phyloP scores from a whole-genome alignment of 2,329 filamentous ascomycete species.

The Paracoccidioides lutzii region DNA sequence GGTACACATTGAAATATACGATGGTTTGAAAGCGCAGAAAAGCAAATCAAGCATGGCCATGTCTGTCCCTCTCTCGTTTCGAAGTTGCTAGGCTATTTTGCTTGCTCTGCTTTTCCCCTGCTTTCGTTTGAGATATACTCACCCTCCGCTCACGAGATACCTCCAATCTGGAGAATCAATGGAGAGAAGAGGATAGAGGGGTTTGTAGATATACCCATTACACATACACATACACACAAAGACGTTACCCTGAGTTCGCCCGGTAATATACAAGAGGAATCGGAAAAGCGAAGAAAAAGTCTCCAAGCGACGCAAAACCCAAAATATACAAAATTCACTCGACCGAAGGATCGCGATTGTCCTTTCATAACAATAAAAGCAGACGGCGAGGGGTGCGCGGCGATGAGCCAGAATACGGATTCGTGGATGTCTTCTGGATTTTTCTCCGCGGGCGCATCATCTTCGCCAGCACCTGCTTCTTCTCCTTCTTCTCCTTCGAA shows the following conservation, averaged over 20 bases:
- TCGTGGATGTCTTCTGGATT: slow-evolving; percentile 41
- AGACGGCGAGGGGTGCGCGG: slow-evolving; percentile 19
- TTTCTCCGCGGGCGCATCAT: slow-evolving; percentile 28
- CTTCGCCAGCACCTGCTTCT: not conserved
- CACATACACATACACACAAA: not conserved
- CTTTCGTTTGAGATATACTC: not conserved
- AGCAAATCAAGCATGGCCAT: not conserved
- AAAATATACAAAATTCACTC: no score
- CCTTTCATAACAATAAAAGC: not conserved
- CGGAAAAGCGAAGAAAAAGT: no score
- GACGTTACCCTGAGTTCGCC: no score
- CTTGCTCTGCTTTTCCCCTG: not conserved
- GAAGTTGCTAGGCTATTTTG: not conserved
- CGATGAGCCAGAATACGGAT: slow-evolving; percentile 47
- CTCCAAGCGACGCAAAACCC: no score
- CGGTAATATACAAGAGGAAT: no score
- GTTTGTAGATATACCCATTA: not conserved
- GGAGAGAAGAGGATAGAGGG: no score
- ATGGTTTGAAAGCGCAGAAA: not conserved
- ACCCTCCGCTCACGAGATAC: no score
- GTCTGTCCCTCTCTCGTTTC: not conserved
- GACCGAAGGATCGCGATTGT: no score
- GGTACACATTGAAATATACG: no score
- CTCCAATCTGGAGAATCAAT: no score
- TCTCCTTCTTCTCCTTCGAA: not conserved